Evolutionary conservation across 2,329 filamentous ascomycete genomes (phyloP), one percentile per base, ranked within the genome.

Genomic region (Diaporthe vaccinii): DNA sequence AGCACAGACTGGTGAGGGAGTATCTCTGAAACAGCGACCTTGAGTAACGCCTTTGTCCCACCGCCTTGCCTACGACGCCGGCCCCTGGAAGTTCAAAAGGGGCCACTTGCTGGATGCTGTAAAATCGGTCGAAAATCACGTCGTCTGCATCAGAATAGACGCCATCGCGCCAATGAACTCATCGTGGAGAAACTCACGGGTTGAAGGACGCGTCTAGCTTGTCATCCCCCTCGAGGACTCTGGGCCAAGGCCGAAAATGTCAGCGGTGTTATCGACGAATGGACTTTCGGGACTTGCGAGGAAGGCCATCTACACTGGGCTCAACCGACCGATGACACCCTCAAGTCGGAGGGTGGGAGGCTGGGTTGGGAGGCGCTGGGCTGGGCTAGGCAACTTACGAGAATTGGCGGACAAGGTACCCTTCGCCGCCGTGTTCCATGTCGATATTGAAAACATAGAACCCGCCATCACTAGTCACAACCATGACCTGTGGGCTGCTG

Each of bases 371-470:
- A 3, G 25, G 15, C 12, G 51, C 49, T 51, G 55, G 55, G 9
- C 5, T n/a, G 20, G 49, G n/a, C 22, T 9, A 9, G 34, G 22
- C 22, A 28, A 87, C 95, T 89, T 87, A 98, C 95, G 95, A 97
- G 83, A 95, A 98, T 82, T 98, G 95, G 83, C 97, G 97, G 71
- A 96, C 92, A 79, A 99, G 85, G 67, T 94, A 94, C 0, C 97
- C 97, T 85, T 99, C 97, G 34, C 97, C 97, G 25, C 97, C 97
- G 77, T 94, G 94, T 79, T 98, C 96, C 87, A 99, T 91, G 82
- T 99, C 96, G 73, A 99, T 95, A 78, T 95, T 96, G 84, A 96
- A 99, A 41, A 98, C 93, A 80, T 97, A 98, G 81, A 98, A 98
- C 34, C 93, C 93, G 14, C 97, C 97, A 82, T 99, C 97, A 79